Base-by-base conservation (phyloP, 1,284 basidiomycete species). In the Lentinus polychrous region DNA sequence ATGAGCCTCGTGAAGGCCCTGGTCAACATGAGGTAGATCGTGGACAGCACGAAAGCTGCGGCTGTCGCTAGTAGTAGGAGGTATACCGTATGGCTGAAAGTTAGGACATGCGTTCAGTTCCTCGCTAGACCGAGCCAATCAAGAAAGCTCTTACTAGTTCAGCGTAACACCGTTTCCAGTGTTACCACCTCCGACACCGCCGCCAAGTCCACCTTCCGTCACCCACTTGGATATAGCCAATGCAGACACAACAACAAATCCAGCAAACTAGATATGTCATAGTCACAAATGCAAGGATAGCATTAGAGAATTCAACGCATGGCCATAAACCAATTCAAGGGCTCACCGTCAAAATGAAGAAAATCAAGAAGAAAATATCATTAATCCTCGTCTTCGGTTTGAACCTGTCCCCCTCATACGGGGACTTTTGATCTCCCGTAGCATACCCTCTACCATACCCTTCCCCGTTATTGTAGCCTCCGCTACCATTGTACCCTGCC, bases 1-100 rank as follows among this genome's bases (percentile, higher is more conserved):
- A 93, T 86, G 18, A 78, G 63, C 54, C 73, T 82, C 45, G 91
- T 93, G 65, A 92, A 92, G 2, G 75, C 67, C 35, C 89, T 80
- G 7, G 85, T 78, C 52, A 92, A 67, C 46, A 78, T 61, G 43
- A 80, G 67, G 56, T 78, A 79, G 14, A 74, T 65, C 0, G 78
- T 74, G 3, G 80, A 67, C 12, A 82, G 60, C 1, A 77, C 55
- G 32, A 84, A 60, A 2, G 71, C 79, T 2, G 76, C 66, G 2
- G 61, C 80, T 3, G 73, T 74, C 17, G 77, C 73, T 41, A 82
- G 66, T 37, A 82, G 67, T 37, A 92, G 75, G 32, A 94, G 76
- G 61, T 86, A 86, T 7, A 78, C 72, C 0, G 83, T 67, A 45
- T 66, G 63, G 39, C 65, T 66, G 40, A 3, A 40, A 20, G n/a